Base-by-base conservation (phyloP, 202 grass and related monocot species). In the Digitaria exilis region DNA sequence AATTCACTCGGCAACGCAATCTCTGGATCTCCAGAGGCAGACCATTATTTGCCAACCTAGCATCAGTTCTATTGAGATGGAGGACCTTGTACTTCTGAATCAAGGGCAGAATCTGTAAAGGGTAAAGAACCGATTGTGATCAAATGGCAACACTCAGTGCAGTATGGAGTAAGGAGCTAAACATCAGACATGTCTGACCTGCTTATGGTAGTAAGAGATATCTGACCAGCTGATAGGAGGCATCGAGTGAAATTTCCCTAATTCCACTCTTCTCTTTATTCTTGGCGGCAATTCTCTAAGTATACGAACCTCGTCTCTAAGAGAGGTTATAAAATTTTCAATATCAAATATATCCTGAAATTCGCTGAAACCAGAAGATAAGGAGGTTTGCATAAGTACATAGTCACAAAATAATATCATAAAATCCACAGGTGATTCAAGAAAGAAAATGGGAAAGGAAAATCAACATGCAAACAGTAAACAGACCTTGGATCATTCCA, bases 261-360 rank as follows among this genome's bases (percentile, higher is more conserved):
- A 21, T 12, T 89, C 78, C 21, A 92, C 73, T 54, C 79, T 87
- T 56, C 11, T 79, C 71, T 90, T 92, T 80, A 94, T 73, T 79
- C 60, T 92, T 6, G 78, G 91, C 5, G 96, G 96, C 51, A 98
- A 46, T 87, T 96, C 83, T 84, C 89, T 87, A 45, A 96, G 78
- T 79, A 96, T 87, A 15, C 80, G 86, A 16, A 98, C 85, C 80
- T 98, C 91, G 0, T 88, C 89, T 86, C 87, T 85, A 42, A 98
- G 69, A 41, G 96, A 98, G 77, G 67, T 89, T 80, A 98, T 92
- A 82, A 98, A 98, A 85, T 98, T 87, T 67, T 95, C 91, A 17
- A 95, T 81, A 42, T 98, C 89, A 55, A 98, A 98, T 82, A 98
- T 98, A 78, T 98, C 92, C 59, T 95, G 91, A 79, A 98, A 98